phyloP scores from a whole-genome alignment of 495 filamentous ascomycete species.

The Tetracladium setigerum region DNA sequence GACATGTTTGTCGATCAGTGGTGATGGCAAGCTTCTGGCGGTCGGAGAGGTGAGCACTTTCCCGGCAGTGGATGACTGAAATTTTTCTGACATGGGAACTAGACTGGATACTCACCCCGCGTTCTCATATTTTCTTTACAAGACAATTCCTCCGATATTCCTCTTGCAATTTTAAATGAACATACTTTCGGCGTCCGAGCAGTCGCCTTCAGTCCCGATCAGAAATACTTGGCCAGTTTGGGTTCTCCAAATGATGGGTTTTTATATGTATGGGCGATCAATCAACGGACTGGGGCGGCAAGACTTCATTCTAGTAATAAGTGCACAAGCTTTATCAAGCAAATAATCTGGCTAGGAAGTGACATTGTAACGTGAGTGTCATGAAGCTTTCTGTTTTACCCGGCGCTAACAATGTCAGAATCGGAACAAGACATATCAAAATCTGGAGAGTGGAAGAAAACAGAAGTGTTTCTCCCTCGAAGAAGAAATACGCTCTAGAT shows the following conservation, averaged over 20 bases:
- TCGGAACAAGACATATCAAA: constrained; percentile 88
- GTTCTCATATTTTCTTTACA: constrained; percentile 82
- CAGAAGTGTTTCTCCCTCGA: constrained; percentile 36
- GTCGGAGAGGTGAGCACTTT: constrained; percentile 66
- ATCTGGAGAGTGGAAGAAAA: constrained; percentile 77
- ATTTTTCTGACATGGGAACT: constrained; percentile 11
- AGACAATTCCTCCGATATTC: constrained; percentile 69
- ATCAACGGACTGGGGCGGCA: constrained; percentile 73
- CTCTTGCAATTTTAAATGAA: constrained; percentile 78
- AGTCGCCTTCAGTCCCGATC: constrained; percentile 83
- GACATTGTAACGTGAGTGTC: constrained; percentile 52
- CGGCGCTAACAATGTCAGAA: constrained; percentile 32
- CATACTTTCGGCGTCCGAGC: constrained; percentile 85
- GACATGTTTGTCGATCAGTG: constrained; percentile 87
- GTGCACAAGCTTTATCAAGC: constrained; percentile 75
- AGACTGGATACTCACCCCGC: constrained; percentile 87
- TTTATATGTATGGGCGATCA: constrained; percentile 84
- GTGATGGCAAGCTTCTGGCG: constrained; percentile 81
- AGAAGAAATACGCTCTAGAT: constrained; percentile 38
- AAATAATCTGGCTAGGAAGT: constrained; percentile 71
- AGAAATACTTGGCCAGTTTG: constrained; percentile 79
- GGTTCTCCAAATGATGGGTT: constrained; percentile 90
- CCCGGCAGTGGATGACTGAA: background rate
- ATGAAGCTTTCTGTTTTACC: constrained; percentile 1
- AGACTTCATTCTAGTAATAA: constrained; percentile 88